These are phyloP conservation scores for Gentiana straminea DNA, from an alignment of 257 asterid species.

Conservation along the genomic window DNA sequence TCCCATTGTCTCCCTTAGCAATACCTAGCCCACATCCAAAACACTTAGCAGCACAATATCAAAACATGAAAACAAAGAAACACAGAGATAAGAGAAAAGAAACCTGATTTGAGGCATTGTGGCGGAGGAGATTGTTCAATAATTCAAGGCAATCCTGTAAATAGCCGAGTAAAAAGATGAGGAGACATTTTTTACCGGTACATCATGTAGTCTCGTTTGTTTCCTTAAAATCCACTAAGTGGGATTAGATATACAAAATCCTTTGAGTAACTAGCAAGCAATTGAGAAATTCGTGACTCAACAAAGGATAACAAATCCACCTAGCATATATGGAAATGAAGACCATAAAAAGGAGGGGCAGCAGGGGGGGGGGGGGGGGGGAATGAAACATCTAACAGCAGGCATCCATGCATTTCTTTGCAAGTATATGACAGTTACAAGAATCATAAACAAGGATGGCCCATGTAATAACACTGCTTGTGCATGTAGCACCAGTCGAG, in stretches of 20 bases:
- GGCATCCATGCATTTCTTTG: too few relatives aligned
- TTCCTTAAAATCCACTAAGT: too few relatives aligned
- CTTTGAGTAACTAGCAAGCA: background rate
- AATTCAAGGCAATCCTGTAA: slow-evolving; percentile 87
- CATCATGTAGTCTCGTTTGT: too few relatives aligned
- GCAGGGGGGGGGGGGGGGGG: background rate
- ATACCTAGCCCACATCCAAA: slow-evolving; percentile 39
- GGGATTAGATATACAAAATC: background rate
- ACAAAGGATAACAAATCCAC: background rate
- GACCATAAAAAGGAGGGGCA: background rate
- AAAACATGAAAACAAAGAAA: background rate
- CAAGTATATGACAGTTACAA: too few relatives aligned
- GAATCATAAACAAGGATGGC: too few relatives aligned
- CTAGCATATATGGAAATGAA: background rate
- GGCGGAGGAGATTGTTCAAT: slow-evolving; percentile 80
- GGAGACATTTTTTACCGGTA: too few relatives aligned
- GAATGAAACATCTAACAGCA: background rate
- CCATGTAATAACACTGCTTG: too few relatives aligned
- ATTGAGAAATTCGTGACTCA: background rate
- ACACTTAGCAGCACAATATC: slow-evolving; percentile 11
- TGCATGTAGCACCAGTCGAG: too few relatives aligned
- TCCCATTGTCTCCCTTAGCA: slow-evolving; percentile 89
- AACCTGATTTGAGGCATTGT: slow-evolving; percentile 91
- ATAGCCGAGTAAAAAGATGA: slow-evolving; percentile 10
- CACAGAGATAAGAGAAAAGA: background rate